Conservation (phyloP, 768 basidiomycete genomes). For the Panellus pusillus region DNA sequence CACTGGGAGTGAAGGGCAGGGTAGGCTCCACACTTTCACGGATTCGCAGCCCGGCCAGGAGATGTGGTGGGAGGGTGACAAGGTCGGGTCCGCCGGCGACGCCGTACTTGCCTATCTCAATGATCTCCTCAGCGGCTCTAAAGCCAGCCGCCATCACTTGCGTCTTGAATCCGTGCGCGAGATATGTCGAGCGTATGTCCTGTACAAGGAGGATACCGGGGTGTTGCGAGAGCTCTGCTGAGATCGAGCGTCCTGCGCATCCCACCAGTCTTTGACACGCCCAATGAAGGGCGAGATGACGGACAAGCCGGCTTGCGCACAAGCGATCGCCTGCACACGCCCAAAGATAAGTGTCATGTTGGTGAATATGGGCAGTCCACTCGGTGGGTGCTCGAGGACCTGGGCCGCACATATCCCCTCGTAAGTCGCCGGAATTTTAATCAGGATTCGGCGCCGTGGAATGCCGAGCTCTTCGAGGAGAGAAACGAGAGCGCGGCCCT, state of each 20-base stretch:
- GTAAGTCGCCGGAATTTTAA: constrained; percentile 38
- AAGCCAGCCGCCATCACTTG: constrained; percentile 39
- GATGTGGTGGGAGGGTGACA: constrained; percentile 35
- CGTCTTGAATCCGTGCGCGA: constrained; percentile 25
- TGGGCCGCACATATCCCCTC: constrained; percentile 34
- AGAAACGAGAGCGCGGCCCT: constrained; percentile 29
- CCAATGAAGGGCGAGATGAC: constrained; percentile 40
- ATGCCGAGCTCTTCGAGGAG: constrained; percentile 32
- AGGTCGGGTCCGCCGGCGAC: constrained; percentile 29
- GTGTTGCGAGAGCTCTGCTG: constrained; percentile 26
- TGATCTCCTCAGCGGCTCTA: constrained; percentile 31
- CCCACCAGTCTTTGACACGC: constrained; percentile 41
- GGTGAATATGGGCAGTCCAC: constrained; percentile 29
- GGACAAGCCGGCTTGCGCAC: constrained; percentile 34
- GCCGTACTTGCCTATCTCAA: constrained; percentile 31
- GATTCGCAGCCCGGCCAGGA: constrained; percentile 29
- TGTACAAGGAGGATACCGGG: constrained; percentile 33
- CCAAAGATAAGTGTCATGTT: constrained; percentile 40
- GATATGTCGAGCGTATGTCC: constrained; percentile 28
- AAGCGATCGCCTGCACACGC: constrained; percentile 35
- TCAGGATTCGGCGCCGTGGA: constrained; percentile 30
- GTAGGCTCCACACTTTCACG: background rate
- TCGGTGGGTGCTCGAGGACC: constrained; percentile 26
- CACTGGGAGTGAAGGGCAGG: background rate
- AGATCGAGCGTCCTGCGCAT: constrained; percentile 16